Percentiles rank a stretch among this genome's conserved stretches.
Evolutionary conservation across 306 rosid genomes (phyloP).

Genomic region (Delonix regia): DNA sequence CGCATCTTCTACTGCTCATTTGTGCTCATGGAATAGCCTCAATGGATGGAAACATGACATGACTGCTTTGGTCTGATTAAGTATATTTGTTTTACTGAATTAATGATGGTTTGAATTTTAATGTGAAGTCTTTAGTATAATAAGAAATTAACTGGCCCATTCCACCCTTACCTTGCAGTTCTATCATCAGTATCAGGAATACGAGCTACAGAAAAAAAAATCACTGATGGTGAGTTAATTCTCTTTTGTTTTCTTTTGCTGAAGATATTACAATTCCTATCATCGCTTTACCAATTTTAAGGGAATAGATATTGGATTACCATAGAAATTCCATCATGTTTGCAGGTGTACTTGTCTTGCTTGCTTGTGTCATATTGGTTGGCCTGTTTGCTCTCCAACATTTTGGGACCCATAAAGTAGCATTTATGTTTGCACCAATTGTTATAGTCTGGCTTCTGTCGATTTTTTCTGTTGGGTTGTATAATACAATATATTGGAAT

Average conservation of each 20-base stretch:
- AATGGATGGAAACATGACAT: neutral
- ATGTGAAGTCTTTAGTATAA: neutral
- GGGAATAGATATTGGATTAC: conserved; percentile 8
- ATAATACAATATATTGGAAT: conserved; percentile 77
- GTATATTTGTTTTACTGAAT: conserved; percentile 8
- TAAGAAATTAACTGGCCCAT: neutral
- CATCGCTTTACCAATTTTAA: neutral
- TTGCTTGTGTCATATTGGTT: conserved; percentile 76
- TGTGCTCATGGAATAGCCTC: neutral
- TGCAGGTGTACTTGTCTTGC: conserved; percentile 69
- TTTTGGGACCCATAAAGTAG: conserved; percentile 79
- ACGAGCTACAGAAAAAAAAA: conserved; percentile 53
- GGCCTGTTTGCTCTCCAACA: conserved; percentile 91
- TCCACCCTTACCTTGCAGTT: conserved; percentile 52
- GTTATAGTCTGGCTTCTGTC: conserved; percentile 76
- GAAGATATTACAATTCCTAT: conserved; percentile 8
- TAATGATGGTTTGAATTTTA: neutral
- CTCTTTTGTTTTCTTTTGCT: conserved; percentile 1
- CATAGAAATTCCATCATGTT: conserved; percentile 24
- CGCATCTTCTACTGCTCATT: neutral
- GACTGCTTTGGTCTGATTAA: conserved; percentile 14
- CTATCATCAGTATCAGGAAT: conserved; percentile 82
- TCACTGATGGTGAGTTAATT: conserved; percentile 55
- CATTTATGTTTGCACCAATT: conserved; percentile 78
- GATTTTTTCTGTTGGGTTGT: conserved; percentile 72